Evolutionary conservation across 495 filamentous ascomycete genomes (phyloP), one percentile per base, ranked within the genome.

Genomic region (Aspergillus kassunensis): DNA sequence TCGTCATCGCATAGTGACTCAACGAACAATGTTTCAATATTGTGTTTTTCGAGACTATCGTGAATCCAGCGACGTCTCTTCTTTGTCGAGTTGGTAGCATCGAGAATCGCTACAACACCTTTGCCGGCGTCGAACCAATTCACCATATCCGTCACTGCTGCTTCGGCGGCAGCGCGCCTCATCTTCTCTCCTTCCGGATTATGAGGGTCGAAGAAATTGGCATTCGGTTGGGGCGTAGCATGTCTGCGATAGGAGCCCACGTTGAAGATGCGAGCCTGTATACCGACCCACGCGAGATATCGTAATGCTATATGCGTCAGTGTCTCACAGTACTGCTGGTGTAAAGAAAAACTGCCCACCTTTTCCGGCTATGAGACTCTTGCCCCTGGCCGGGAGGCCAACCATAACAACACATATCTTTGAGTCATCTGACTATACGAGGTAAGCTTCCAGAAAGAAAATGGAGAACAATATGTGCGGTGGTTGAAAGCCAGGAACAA

Each of bases 361-460:
- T 77, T 96, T 97, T 61, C 93, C 89, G 30, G 93, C 92, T 62
- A 98, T 97, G 60, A 96, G 84, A 70, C 88, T 93, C 78, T 98
- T 98, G 62, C 93, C 93, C 46, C 93, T 80, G 49, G 93, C 93
- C 34, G 93, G 93, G 54, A 98, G 76, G 35, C 93, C 93, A 41
- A 98, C 93, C 93, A 98, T 97, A 48, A 97, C 88, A n/a, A 98
- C 91, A 61, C 91, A 96, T 68, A 98, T 95, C 63, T 86, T 87
- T 25, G 88, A 90, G 60, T 96, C 90, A 73, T 97, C 93, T 55
- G 87, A 88, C 88, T 95, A 84, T n/a, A 15, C 15, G 13, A 36
- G 39, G 37, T 51, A 30, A 59, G 54, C 44, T 48, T 41, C 39
- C 23, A 25, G 25, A 16, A 46, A 37, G 37, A 33, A 20, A 21